Conservation (phyloP, 768 basidiomycete species). For the Phallus indusiatus region DNA sequence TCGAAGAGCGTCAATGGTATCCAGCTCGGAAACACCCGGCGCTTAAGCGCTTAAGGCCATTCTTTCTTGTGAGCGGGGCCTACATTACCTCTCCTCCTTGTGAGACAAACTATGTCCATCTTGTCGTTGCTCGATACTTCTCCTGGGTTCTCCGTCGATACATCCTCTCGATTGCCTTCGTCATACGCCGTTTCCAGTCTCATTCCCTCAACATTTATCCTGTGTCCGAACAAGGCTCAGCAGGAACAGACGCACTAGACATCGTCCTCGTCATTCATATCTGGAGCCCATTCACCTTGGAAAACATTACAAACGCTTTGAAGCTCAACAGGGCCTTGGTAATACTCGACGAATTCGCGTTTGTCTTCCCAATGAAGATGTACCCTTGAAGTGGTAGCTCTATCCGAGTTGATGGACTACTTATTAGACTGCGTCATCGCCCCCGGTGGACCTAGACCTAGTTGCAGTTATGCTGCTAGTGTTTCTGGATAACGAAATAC, state of each 20-base stretch:
- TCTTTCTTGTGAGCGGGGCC: no score
- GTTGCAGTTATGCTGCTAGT: no score
- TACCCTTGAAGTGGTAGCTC: conserved; percentile 55
- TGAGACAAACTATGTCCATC: conserved; percentile 53
- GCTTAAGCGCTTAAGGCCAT: no score
- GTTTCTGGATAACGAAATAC: conserved; percentile 44
- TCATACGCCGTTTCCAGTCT: conserved; percentile 45
- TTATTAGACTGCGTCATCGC: conserved; percentile 52
- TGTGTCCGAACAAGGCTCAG: conserved; percentile 32
- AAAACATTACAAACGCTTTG: conserved; percentile 33
- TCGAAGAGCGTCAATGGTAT: no score
- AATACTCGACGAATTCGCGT: background rate
- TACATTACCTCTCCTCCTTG: conserved; percentile 62
- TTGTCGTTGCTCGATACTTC: conserved; percentile 44
- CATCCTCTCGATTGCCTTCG: conserved; percentile 57
- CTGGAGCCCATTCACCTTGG: conserved; percentile 57
- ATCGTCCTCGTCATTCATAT: conserved; percentile 62
- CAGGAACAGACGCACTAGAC: conserved; percentile 34
- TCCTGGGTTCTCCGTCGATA: conserved; percentile 72
- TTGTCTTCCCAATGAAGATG: conserved; percentile 30
- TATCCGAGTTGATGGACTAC: conserved; percentile 47
- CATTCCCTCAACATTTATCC: conserved; percentile 70
- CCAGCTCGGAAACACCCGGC: no score
- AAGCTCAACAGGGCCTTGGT: conserved; percentile 22
- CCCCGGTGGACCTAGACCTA: conserved; percentile 66